Conservation (phyloP, 768 basidiomycete genomes). For the Calocera viscosa region DNA sequence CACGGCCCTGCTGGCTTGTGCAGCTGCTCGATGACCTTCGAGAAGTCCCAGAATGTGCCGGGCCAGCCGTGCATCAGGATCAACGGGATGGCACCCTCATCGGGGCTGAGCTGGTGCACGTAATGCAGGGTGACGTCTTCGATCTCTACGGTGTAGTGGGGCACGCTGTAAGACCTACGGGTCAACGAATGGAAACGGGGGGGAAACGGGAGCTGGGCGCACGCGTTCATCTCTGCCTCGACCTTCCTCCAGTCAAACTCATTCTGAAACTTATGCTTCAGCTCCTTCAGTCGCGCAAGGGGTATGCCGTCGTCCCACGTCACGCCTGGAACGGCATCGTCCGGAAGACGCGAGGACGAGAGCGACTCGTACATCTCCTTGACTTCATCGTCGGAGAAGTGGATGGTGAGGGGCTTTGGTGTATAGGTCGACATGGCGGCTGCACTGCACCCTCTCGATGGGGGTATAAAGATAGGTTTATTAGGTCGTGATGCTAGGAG, state of each 20-base stretch:
- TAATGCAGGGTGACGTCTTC: constrained; percentile 15
- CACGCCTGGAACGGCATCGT: not conserved
- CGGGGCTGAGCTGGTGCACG: constrained; percentile 13
- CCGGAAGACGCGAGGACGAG: not conserved
- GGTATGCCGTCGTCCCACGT: not conserved
- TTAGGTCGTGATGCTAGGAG: too few species aligned
- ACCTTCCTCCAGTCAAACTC: constrained; percentile 13
- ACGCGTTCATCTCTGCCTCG: constrained; percentile 10
- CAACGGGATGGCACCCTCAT: constrained; percentile 14
- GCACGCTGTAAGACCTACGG: not conserved
- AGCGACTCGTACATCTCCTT: constrained; percentile 6
- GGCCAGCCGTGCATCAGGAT: constrained; percentile 22
- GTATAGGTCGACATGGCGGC: not conserved
- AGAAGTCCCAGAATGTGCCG: constrained; percentile 24
- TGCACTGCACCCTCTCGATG: not conserved
- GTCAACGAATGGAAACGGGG: too few species aligned
- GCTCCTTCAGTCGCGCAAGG: not conserved
- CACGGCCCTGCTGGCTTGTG: constrained; percentile 15
- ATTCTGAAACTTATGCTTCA: constrained; percentile 1
- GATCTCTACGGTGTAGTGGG: not conserved
- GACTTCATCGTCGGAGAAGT: not conserved
- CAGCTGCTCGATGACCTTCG: constrained; percentile 18
- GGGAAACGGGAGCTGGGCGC: not conserved
- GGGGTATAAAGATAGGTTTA: too few species aligned
- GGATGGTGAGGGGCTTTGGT: not conserved